Percentiles rank a stretch among this genome's conserved stretches.
These are phyloP conservation scores for Brachypodium distachyon DNA, from an alignment of 202 grass and related monocot genomes.

Conservation along the genomic window DNA sequence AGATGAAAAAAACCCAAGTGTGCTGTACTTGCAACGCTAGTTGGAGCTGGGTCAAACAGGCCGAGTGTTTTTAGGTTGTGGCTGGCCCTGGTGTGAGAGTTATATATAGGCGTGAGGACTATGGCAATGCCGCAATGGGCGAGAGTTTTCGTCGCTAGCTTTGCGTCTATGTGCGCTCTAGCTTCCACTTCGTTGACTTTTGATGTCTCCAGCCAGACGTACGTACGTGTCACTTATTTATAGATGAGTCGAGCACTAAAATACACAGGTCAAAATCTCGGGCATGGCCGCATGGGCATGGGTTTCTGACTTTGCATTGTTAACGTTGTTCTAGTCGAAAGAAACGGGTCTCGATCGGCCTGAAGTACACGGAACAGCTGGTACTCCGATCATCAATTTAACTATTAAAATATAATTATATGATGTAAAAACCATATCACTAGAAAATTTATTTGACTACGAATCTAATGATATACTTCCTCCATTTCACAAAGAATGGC, in stretches of 20 bases:
- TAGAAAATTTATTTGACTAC: too few relatives aligned
- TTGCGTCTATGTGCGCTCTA: not conserved
- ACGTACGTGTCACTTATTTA: too few relatives aligned
- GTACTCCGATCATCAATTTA: too few relatives aligned
- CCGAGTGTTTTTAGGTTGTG: not conserved
- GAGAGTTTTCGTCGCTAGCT: too few relatives aligned
- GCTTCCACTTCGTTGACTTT: not conserved
- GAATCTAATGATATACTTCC: too few relatives aligned
- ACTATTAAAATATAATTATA: too few relatives aligned
- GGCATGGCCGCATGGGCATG: not conserved
- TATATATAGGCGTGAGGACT: not conserved
- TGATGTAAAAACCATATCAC: too few relatives aligned
- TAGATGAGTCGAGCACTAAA: not conserved
- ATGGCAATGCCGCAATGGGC: too few relatives aligned
- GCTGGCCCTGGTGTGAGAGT: not conserved
- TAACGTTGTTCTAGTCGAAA: not conserved
- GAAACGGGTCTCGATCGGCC: not conserved
- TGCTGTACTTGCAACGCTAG: too few relatives aligned
- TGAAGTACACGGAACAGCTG: too few relatives aligned
- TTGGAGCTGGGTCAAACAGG: not conserved
- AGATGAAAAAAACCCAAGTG: too few relatives aligned
- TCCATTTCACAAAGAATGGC: too few relatives aligned
- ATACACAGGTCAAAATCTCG: conserved; percentile 7
- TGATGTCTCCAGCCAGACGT: not conserved
- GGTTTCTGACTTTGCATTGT: not conserved